phyloP scores from a whole-genome alignment of 2,329 filamentous ascomycete genomes.

The Aureobasidium sp. region DNA sequence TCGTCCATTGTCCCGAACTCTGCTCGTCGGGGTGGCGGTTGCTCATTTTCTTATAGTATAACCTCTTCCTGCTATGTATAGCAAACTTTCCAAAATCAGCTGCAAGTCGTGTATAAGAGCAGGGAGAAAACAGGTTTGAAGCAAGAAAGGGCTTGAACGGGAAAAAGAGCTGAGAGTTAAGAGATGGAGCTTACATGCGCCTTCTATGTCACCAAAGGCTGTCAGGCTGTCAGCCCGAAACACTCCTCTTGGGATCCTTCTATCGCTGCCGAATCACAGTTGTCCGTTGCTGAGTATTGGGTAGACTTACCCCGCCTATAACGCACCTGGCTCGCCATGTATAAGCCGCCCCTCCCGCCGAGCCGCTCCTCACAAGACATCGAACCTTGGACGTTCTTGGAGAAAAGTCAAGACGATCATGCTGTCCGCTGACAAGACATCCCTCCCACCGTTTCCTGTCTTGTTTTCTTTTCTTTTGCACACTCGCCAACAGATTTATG shows the following conservation, averaged over 20 bases:
- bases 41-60: not conserved
- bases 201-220: conserved; percentile 9
- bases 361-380: conserved; percentile 1
- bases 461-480: not conserved
- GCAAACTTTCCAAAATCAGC: not conserved
- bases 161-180: not conserved
- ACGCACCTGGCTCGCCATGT: not conserved
- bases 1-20: not conserved
- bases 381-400: not conserved
- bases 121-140: not conserved
- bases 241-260: not conserved
- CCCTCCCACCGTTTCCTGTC: not conserved
- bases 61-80: not conserved
- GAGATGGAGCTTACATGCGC: conserved; percentile 5
- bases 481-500: not conserved
- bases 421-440: not conserved
- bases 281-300: not conserved
- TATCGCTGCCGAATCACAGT: not conserved
- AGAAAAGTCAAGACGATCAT: not conserved
- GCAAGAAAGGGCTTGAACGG: not conserved
- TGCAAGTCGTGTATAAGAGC: conserved; percentile 1
- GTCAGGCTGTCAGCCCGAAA: not conserved
- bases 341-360: conserved; percentile 1
- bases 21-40: conserved; percentile 6
- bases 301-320: not conserved